Conservation (phyloP, 2,329 filamentous ascomycete genomes). For the Pestalotiopsis sp. region DNA sequence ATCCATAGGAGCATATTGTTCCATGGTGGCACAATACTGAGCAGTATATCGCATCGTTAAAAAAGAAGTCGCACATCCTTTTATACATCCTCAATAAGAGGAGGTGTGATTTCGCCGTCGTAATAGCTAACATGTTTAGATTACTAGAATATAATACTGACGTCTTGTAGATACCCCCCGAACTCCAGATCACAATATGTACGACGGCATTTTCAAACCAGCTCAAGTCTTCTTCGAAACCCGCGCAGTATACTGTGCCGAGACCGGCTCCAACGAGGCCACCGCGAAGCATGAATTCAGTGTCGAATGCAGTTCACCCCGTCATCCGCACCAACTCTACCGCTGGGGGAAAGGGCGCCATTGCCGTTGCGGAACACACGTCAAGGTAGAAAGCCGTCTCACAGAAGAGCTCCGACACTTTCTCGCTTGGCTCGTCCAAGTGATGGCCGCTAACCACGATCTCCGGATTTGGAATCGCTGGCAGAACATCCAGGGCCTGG, state of each 20-base stretch:
- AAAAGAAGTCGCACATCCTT: no score
- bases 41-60: no score
- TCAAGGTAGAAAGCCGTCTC: slow-evolving; percentile 52
- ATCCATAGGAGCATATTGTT: no score
- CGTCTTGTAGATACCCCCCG: slow-evolving; percentile 56
- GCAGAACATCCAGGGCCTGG: slow-evolving; percentile 47
- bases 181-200: slow-evolving; percentile 69
- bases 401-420: slow-evolving; percentile 48
- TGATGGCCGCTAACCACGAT: slow-evolving; percentile 58
- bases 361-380: slow-evolving; percentile 49
- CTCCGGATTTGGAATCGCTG: slow-evolving; percentile 52
- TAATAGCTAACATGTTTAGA: neutral
- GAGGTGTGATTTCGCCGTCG: slow-evolving; percentile 37
- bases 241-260: slow-evolving; percentile 56
- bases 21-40: no score
- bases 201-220: slow-evolving; percentile 60
- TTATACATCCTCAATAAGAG: slow-evolving; percentile 31
- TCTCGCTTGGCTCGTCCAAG: slow-evolving; percentile 52
- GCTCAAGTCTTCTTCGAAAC: slow-evolving; percentile 60
- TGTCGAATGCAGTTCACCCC: slow-evolving; percentile 54
- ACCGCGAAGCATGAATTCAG: slow-evolving; percentile 46
- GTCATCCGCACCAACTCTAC: slow-evolving; percentile 60
- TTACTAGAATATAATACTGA: neutral
- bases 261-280: slow-evolving; percentile 50
- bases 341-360: slow-evolving; percentile 59